A percentile compares a stretch with the other conserved stretches of the same genome.
Evolutionary conservation across 2,329 filamentous ascomycete species (phyloP).

Genomic region (Neonectria hederae): DNA sequence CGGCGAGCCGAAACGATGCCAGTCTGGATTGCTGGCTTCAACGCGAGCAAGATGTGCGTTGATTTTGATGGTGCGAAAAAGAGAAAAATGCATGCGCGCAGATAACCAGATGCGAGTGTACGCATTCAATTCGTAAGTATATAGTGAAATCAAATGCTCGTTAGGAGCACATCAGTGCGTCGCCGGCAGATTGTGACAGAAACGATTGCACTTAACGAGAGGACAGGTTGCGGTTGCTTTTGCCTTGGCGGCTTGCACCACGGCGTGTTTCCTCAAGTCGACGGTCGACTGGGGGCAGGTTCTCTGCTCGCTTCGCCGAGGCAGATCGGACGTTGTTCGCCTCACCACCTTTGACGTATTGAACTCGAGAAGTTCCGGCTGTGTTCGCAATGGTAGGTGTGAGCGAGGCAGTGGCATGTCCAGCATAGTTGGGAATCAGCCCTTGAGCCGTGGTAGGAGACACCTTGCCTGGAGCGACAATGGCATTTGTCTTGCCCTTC

Average conservation of each 20-base stretch:
- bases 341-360: conserved; percentile 41
- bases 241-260: conserved; percentile 28
- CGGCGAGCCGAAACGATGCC: not conserved
- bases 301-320: conserved; percentile 55
- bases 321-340: conserved; percentile 31
- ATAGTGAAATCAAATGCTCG: conserved; percentile 46
- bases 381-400: conserved; percentile 55
- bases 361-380: conserved; percentile 45
- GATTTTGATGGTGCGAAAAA: not conserved
- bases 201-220: conserved; percentile 26
- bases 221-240: conserved; percentile 23
- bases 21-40: not conserved
- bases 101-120: conserved; percentile 21
- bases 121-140: conserved; percentile 47
- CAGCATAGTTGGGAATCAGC: conserved; percentile 62
- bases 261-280: conserved; percentile 28
- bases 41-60: not conserved
- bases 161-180: conserved; percentile 16
- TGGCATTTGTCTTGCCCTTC: conserved; percentile 60
- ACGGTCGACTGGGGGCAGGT: conserved; percentile 50
- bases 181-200: not conserved
- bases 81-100: not conserved
- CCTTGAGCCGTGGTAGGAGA: conserved; percentile 64
- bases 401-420: conserved; percentile 62
- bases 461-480: conserved; percentile 57